phyloP scores from a whole-genome alignment of 306 rosid species.

The Begonia loranthoides region DNA sequence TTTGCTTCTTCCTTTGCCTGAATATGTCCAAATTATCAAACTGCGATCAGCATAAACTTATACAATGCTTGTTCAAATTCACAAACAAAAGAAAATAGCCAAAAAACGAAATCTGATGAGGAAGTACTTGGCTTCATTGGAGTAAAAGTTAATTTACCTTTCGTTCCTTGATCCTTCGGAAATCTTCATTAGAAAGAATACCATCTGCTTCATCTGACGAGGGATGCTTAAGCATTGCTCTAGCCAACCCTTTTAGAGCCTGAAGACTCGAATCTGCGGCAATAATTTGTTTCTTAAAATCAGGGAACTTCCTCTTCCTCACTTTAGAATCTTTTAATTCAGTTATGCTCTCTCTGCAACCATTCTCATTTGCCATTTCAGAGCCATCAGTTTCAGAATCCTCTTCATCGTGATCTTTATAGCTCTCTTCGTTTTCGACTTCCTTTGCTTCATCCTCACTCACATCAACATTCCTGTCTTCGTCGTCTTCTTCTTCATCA shows the following conservation, averaged over 20 bases:
- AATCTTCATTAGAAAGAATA: conserved; percentile 83
- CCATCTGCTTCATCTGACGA: conserved; percentile 39
- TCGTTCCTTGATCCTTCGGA: conserved; percentile 55
- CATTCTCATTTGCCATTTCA: conserved; percentile 13
- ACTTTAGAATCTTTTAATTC: conserved; percentile 18
- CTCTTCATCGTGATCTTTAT: neutral
- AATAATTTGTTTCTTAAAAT: conserved; percentile 40
- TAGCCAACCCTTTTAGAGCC: conserved; percentile 62
- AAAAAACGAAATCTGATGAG: no score
- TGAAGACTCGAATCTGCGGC: conserved; percentile 75
- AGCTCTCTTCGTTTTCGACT: conserved; percentile 15
- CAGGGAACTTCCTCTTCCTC: conserved; percentile 51
- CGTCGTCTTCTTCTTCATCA: conserved; percentile 22
- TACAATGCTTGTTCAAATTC: neutral
- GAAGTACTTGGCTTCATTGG: neutral
- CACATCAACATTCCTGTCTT: conserved; percentile 16
- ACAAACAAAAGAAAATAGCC: neutral
- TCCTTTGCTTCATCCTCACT: conserved; percentile 26
- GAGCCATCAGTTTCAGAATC: conserved; percentile 10
- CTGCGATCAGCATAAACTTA: conserved; percentile 3
- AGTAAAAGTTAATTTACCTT: conserved; percentile 25
- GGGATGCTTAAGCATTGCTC: conserved; percentile 10
- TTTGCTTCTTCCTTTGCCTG: conserved; percentile 60
- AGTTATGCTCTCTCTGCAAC: conserved; percentile 16
- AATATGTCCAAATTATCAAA: conserved; percentile 10